These are phyloP conservation scores for Capillidium heterosporum DNA, from an alignment of 371 early-diverging fungal species.

Conservation along the genomic window DNA sequence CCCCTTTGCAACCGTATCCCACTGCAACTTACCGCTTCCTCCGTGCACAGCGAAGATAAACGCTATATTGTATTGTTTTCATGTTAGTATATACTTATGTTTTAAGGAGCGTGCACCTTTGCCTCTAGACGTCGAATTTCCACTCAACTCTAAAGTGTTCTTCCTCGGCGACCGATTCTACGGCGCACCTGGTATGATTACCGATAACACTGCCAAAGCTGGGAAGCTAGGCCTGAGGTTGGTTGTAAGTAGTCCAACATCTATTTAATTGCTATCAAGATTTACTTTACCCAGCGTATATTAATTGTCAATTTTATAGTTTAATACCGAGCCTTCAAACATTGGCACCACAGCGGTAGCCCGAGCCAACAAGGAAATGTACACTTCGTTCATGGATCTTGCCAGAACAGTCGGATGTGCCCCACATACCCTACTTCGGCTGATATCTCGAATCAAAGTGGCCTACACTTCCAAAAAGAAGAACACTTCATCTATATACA, in stretches of 20 bases:
- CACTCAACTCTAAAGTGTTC: slow-evolving; percentile 40
- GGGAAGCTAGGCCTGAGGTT: not conserved
- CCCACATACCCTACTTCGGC: slow-evolving; percentile 45
- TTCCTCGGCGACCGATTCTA: slow-evolving; percentile 45
- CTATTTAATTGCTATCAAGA: too few species aligned
- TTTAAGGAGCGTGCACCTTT: slow-evolving; percentile 25
- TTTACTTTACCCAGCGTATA: too few species aligned
- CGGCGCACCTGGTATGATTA: slow-evolving; percentile 56
- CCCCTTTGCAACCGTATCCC: slow-evolving; percentile 36
- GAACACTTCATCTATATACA: slow-evolving; percentile 21
- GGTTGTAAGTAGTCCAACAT: too few species aligned
- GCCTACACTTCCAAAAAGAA: slow-evolving; percentile 14
- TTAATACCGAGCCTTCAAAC: too few species aligned
- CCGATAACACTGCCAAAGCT: not conserved
- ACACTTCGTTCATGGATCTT: not conserved
- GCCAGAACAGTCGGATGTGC: slow-evolving; percentile 24
- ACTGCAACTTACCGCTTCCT: slow-evolving; percentile 47
- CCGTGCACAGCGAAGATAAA: slow-evolving; percentile 41
- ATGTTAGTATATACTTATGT: too few species aligned
- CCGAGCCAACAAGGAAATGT: not conserved
- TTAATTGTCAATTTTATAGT: too few species aligned
- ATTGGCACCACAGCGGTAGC: not conserved
- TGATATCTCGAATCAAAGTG: slow-evolving; percentile 66
- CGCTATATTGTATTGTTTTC: slow-evolving; percentile 32
- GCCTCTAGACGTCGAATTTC: slow-evolving; percentile 40